These are phyloP conservation scores for Neonectria hederae DNA, from an alignment of 2,329 filamentous ascomycete species.

Conservation along the genomic window DNA sequence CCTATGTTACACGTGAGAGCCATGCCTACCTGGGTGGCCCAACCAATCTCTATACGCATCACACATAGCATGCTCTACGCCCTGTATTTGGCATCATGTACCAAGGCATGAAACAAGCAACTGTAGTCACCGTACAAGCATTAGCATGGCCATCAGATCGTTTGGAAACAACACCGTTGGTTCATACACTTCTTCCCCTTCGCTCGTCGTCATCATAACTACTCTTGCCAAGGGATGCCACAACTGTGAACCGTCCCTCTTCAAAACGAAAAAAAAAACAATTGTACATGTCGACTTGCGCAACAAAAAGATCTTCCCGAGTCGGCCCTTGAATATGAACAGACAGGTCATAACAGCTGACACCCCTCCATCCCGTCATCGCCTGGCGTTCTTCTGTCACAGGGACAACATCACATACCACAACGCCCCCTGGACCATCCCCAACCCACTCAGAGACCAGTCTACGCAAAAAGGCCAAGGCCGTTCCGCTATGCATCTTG, in stretches of 20 bases:
- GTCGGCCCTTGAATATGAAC: constrained; percentile 12
- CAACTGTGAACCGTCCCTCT: constrained; percentile 7
- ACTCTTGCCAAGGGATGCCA: constrained; percentile 17
- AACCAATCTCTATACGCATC: neutral
- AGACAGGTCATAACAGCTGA: constrained; percentile 7
- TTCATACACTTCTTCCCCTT: constrained; percentile 21
- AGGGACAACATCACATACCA: constrained; percentile 20
- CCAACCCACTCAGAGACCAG: constrained; percentile 30
- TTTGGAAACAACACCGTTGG: constrained; percentile 15
- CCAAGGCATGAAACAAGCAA: too few species aligned
- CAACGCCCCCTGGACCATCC: constrained; percentile 28
- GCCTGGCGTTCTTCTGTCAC: constrained; percentile 3
- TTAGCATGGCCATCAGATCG: neutral
- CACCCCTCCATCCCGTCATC: constrained; percentile 1
- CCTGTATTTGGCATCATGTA: too few species aligned
- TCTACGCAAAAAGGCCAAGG: constrained; percentile 35
- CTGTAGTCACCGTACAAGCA: neutral
- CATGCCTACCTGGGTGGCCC: neutral
- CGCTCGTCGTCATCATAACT: constrained; percentile 22
- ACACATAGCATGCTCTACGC: neutral
- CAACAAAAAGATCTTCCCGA: constrained; percentile 17
- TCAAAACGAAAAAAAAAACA: constrained; percentile 25
- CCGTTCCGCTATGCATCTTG: constrained; percentile 32
- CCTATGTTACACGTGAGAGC: neutral
- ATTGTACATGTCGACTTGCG: constrained; percentile 23